phyloP scores from a whole-genome alignment of 768 basidiomycete genomes.

The Serendipita indica region DNA sequence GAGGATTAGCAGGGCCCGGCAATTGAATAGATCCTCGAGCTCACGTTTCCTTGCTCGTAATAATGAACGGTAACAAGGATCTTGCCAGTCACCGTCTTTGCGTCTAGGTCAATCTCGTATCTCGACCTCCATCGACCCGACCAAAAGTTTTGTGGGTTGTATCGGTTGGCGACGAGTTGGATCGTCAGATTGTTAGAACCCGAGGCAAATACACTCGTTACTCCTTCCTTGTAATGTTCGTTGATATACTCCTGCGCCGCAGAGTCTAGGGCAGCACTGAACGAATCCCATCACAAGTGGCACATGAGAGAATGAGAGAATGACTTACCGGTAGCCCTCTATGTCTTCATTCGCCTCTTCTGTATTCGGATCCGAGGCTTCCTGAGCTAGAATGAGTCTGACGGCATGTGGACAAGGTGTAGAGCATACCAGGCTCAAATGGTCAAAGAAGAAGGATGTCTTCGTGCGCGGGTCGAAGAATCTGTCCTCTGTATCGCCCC shows the following conservation, averaged over 20 bases:
- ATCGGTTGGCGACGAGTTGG: slow-evolving; percentile 89
- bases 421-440: slow-evolving; percentile 54
- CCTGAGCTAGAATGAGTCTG: slow-evolving; percentile 28
- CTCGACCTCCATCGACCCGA: slow-evolving; percentile 90
- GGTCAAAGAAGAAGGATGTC: slow-evolving; percentile 70
- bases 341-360: slow-evolving; percentile 46
- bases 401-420: neutral
- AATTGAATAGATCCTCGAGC: slow-evolving; percentile 17
- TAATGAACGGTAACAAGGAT: slow-evolving; percentile 85
- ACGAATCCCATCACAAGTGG: slow-evolving; percentile 5
- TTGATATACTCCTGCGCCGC: slow-evolving; percentile 51
- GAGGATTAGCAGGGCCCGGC: neutral
- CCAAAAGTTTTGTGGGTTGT: slow-evolving; percentile 91
- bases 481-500: slow-evolving; percentile 36
- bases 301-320: neutral
- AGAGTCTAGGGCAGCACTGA: slow-evolving; percentile 55
- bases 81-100: slow-evolving; percentile 49
- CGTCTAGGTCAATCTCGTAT: slow-evolving; percentile 57
- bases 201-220: slow-evolving; percentile 53
- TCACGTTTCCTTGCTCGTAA: slow-evolving; percentile 91
- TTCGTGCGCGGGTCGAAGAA: slow-evolving; percentile 76
- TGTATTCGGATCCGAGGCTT: slow-evolving; percentile 57
- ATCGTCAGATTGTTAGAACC: slow-evolving; percentile 39
- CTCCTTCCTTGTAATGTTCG: slow-evolving; percentile 75
- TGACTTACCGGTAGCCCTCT: slow-evolving; percentile 63